Base-by-base conservation (phyloP, 2,329 filamentous ascomycete species). In the Alternaria burnsii region DNA sequence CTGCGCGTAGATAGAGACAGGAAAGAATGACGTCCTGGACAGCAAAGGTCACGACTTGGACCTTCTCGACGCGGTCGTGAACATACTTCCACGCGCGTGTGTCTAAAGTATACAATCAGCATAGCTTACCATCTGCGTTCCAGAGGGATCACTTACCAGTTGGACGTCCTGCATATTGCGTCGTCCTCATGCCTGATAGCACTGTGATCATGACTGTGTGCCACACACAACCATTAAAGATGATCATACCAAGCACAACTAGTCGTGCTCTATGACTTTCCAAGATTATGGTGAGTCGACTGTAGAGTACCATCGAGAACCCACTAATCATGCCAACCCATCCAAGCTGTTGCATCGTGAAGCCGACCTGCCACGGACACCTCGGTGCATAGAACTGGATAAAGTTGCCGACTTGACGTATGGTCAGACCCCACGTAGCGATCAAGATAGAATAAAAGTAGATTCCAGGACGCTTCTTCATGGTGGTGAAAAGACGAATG, bases 261-360 rank as follows among this genome's bases (percentile, higher is more conserved):
- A 77, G 79, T 1, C 88, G 76, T 3, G 81, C 73, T 8, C n/a
- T 28, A 8, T 79, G 74, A 48, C 85, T 82, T 5, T 80, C 80
- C 9, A 87, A 69, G 11, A 89, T 80, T 1, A 89, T 77, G 66
- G 88, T 85, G 0, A 89, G 78, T 6, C 87, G 80, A 2, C 85
- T 88, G 74, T 86, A 89, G 1, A 89, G 76, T 1, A 89, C 86
- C 14, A 88, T 61, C 1, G 82, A 82, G 67, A 87, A 85, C 0
- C 86, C 87, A 0, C 85, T 86, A 0, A 88, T 84, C 84, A 88
- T 87, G 3, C 75, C 68, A 69, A 83, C 83, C 83, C 86, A 84
- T 11, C 84, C 86, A 58, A 87, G 59, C 14, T 79, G 47, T 9
- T 72, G 72, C 65, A 83, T 82, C 2, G 52, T 40, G 7, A 34